Percentiles rank a stretch among this genome's conserved stretches.
Conservation (phyloP, 805 yeast genomes). For the Kodamaea laetipori region DNA sequence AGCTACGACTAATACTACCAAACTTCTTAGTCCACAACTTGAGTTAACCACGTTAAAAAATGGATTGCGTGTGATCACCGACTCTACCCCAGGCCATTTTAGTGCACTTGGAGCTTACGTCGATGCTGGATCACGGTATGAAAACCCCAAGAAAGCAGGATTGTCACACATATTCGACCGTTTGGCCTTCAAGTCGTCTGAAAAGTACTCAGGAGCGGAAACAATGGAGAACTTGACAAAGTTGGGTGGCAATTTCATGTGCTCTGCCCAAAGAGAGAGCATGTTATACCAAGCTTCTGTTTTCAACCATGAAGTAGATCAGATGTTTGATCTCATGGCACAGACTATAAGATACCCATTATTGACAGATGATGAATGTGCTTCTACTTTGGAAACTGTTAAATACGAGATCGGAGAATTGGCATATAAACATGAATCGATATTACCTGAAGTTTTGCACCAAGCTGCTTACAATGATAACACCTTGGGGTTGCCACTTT, state of each 20-base stretch:
- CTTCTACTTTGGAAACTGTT: constrained; percentile 71
- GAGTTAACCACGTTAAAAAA: constrained; percentile 55
- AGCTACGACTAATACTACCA: background rate
- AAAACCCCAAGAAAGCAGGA: constrained; percentile 61
- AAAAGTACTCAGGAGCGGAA: constrained; percentile 56
- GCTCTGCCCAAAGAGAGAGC: constrained; percentile 89
- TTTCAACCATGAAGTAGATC: constrained; percentile 79
- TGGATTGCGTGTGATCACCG: constrained; percentile 83
- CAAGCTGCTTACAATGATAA: constrained; percentile 71
- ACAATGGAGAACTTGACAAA: constrained; percentile 76
- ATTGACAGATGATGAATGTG: constrained; percentile 67
- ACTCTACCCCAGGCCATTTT: constrained; percentile 86
- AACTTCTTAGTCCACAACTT: constrained; percentile 15
- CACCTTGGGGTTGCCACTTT: constrained; percentile 82
- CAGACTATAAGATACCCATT: constrained; percentile 78
- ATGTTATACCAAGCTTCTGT: constrained; percentile 94
- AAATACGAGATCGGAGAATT: constrained; percentile 83
- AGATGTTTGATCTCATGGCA: constrained; percentile 72
- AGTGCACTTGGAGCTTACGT: constrained; percentile 87
- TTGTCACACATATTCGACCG: constrained; percentile 83
- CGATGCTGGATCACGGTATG: constrained; percentile 89
- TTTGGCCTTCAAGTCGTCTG: constrained; percentile 77
- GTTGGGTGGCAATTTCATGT: constrained; percentile 92
- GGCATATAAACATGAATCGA: constrained; percentile 77
- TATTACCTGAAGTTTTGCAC: constrained; percentile 89